Percentiles rank a stretch among this genome's conserved stretches.
phyloP scores from a whole-genome alignment of 176 grass and related monocot species.

The Ampelocalamus luodianensis region DNA sequence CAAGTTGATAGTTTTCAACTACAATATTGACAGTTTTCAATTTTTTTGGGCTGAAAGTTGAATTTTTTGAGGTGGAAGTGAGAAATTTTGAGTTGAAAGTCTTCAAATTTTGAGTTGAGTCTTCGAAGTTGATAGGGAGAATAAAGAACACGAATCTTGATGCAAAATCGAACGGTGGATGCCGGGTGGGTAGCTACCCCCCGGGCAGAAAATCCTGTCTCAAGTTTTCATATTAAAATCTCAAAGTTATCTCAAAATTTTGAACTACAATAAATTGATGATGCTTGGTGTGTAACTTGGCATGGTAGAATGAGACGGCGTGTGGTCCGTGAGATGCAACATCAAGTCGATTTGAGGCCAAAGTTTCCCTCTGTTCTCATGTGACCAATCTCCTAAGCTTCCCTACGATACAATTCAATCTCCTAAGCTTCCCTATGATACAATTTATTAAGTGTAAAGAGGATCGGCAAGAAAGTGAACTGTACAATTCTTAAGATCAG shows the following conservation, averaged over 20 bases:
- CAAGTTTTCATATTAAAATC: neutral
- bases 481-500: neutral
- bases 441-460: neutral
- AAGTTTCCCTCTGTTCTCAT: neutral
- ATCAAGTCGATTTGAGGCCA: neutral
- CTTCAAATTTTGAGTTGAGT: no score
- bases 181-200: no score
- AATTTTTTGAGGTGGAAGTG: no score
- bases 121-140: no score
- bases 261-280: neutral
- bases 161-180: no score
- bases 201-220: no score
- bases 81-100: no score
- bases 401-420: no score
- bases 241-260: neutral
- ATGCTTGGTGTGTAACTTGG: neutral
- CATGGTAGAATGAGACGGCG: neutral
- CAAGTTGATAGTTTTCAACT: no score
- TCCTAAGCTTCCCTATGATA: neutral
- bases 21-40: no score
- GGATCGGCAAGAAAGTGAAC: neutral
- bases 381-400: neutral
- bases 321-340: neutral
- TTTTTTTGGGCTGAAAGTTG: no score
- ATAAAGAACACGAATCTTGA: no score